Percentiles rank a stretch among this genome's conserved stretches.
Conservation (phyloP, 2,329 filamentous ascomycete species). For the Aspergillus oerlinghausenensis region DNA sequence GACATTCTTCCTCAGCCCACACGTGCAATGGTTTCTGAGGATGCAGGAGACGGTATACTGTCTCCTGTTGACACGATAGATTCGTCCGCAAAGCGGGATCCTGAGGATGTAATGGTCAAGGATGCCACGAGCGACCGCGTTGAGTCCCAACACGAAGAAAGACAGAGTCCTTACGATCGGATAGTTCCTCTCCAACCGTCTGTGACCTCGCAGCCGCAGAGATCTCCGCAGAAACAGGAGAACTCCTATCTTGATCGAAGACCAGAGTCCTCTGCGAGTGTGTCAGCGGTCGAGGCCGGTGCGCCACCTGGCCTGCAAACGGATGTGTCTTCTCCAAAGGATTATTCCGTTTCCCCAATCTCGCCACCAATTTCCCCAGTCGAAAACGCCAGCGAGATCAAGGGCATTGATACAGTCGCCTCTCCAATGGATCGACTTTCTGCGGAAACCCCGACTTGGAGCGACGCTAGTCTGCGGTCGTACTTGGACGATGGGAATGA, state of each 20-base stretch:
- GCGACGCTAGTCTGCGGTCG: slow-evolving; percentile 74
- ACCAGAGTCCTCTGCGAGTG: slow-evolving; percentile 65
- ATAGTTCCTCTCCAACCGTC: slow-evolving; percentile 13
- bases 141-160: slow-evolving; percentile 11
- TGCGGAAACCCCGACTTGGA: slow-evolving; percentile 66
- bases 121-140: slow-evolving; percentile 18
- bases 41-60: slow-evolving; percentile 13
- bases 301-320: slow-evolving; percentile 63
- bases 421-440: slow-evolving; percentile 54
- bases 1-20: slow-evolving; percentile 19
- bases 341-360: slow-evolving; percentile 53
- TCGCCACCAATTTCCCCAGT: slow-evolving; percentile 57
- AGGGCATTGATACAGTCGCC: slow-evolving; percentile 40
- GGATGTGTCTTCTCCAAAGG: slow-evolving; percentile 68
- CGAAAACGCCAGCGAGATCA: slow-evolving; percentile 23
- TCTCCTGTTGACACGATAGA: slow-evolving; percentile 20
- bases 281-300: slow-evolving; percentile 52
- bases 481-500: slow-evolving; percentile 90
- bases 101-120: slow-evolving; percentile 12
- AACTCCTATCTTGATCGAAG: slow-evolving; percentile 43
- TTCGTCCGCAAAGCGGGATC: slow-evolving; percentile 21
- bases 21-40: slow-evolving; percentile 16
- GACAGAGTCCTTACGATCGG: slow-evolving; percentile 6
- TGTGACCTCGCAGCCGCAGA: slow-evolving; percentile 27
- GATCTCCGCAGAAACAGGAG: slow-evolving; percentile 18